Percentiles rank a stretch among this genome's conserved stretches.
Conservation (phyloP, 371 early-diverging fungal species). For the Syncephalastrum sp. region DNA sequence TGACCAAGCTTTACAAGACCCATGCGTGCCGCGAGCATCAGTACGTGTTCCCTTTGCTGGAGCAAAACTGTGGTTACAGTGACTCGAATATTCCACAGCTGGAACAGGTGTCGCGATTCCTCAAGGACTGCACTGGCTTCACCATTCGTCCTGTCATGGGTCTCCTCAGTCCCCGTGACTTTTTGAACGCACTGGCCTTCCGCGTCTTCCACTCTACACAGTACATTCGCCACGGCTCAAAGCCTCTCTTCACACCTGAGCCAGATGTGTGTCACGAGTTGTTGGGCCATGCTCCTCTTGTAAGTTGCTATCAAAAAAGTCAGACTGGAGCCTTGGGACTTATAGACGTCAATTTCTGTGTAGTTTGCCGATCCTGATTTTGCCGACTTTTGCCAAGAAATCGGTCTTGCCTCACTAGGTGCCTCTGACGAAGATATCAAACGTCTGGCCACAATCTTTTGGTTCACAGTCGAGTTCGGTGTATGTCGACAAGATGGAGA, state of each 20-base stretch:
- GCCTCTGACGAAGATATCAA: conserved; percentile 91
- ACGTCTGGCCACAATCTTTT: conserved; percentile 88
- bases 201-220: conserved; percentile 97
- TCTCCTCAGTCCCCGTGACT: conserved; percentile 89
- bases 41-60: conserved; percentile 87
- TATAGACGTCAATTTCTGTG: neutral
- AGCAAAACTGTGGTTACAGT: conserved; percentile 91
- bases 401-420: conserved; percentile 93
- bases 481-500: conserved; percentile 81
- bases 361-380: conserved; percentile 94
- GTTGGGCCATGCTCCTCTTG: conserved; percentile 75
- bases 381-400: conserved; percentile 95
- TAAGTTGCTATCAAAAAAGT: conserved; percentile 11
- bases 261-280: conserved; percentile 91
- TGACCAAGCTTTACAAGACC: conserved; percentile 76
- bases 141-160: conserved; percentile 96
- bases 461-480: conserved; percentile 97
- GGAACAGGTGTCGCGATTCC: conserved; percentile 86
- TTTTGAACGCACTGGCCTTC: conserved; percentile 96
- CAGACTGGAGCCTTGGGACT: neutral
- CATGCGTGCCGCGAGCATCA: conserved; percentile 94
- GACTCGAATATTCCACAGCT: conserved; percentile 89
- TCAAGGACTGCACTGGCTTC: conserved; percentile 96
- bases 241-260: conserved; percentile 94
- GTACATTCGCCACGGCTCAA: conserved; percentile 92